These are phyloP conservation scores for Suhomyces atakaporum DNA, from an alignment of 1,139 yeast species.

Conservation along the genomic window DNA sequence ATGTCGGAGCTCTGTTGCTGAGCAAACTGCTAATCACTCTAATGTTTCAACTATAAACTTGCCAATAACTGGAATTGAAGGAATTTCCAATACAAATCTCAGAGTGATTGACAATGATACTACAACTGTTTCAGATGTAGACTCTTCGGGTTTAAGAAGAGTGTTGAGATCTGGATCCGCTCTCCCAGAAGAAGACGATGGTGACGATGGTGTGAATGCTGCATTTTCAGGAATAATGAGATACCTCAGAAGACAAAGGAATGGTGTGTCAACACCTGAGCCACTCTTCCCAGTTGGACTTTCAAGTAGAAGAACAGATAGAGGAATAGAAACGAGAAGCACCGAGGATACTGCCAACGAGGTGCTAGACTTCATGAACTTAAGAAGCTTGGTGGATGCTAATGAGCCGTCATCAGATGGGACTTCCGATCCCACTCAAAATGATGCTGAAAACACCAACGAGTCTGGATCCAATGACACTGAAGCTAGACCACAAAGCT, in stretches of 20 bases:
- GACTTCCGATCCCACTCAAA: not conserved
- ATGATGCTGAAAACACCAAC: not conserved
- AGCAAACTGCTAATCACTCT: conserved; percentile 9
- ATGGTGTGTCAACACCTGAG: conserved; percentile 13
- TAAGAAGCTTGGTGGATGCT: conserved; percentile 24
- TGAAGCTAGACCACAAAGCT: not conserved
- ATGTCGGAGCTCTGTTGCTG: conserved; percentile 62
- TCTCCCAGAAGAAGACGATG: conserved; percentile 10
- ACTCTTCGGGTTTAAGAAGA: conserved; percentile 12
- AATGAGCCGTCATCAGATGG: not conserved
- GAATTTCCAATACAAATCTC: conserved; percentile 2
- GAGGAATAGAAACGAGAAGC: conserved; percentile 47
- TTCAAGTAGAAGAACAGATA: conserved; percentile 50
- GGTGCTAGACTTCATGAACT: conserved; percentile 30
- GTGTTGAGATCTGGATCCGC: conserved; percentile 18
- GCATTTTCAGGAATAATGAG: conserved; percentile 30
- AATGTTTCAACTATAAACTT: conserved; percentile 9
- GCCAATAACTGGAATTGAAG: conserved; percentile 9
- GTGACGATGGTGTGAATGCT: conserved; percentile 15
- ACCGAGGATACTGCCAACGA: conserved; percentile 15
- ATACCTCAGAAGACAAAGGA: conserved; percentile 20
- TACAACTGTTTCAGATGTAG: conserved; percentile 1
- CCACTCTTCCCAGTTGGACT: conserved; percentile 51
- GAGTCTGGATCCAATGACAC: not conserved
- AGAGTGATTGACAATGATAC: conserved; percentile 5